Conservation (phyloP, 305 asterid species). For the Fraxinus xanthoxyloides region DNA sequence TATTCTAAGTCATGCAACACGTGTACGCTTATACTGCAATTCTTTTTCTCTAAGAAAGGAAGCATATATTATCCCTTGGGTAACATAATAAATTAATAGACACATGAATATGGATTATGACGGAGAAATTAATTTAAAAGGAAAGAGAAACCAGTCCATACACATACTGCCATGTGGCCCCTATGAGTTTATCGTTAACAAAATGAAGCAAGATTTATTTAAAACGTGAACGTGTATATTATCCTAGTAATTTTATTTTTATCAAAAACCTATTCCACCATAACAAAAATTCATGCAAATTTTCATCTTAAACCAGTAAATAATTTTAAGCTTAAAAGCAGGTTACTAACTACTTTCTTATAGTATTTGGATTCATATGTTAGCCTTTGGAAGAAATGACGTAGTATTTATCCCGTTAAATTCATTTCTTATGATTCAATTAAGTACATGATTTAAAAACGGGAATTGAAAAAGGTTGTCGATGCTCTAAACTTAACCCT, state of each 20-base stretch:
- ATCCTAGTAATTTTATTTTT: not conserved
- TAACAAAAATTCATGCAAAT: not conserved
- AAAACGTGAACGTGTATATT: no score
- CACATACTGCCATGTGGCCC: not conserved
- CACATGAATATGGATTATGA: not conserved
- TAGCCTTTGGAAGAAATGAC: no score
- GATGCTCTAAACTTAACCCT: not conserved
- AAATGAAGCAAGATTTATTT: no score
- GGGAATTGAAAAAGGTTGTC: no score
- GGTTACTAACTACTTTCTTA: no score
- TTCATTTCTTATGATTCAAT: no score
- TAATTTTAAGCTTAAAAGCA: no score
- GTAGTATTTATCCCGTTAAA: no score
- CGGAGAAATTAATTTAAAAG: not conserved
- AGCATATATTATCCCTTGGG: not conserved
- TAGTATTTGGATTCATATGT: no score
- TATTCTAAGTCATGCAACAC: slow-evolving; percentile 7
- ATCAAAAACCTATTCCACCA: not conserved
- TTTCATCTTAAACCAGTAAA: not conserved
- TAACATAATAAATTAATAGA: not conserved
- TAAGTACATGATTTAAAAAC: not conserved
- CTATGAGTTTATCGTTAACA: not conserved
- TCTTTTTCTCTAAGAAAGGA: not conserved
- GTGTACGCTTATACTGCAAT: slow-evolving; percentile 13
- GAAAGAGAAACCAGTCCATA: not conserved